Evolutionary conservation across 2,329 filamentous ascomycete species (phyloP), one percentile per base, ranked within the genome.

Genomic region (Claviceps sp.): DNA sequence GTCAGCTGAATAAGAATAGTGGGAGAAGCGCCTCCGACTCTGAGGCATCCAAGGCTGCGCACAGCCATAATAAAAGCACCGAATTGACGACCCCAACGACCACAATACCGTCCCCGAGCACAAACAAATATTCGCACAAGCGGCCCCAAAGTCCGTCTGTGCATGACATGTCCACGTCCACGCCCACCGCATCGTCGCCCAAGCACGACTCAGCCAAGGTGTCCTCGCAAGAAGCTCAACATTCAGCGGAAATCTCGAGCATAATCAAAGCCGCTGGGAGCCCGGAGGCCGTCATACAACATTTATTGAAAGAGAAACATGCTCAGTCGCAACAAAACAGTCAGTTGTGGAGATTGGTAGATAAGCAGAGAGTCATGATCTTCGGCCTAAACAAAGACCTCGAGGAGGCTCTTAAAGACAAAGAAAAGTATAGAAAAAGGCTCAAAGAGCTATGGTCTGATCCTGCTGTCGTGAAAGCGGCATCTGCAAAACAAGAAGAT

Each of bases 301-400:
- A 93, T 61, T 72, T 98, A 48, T 71, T 96, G 57, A 94, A 87
- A 64, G 93, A 98, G 64, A 97, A 96, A 67, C 82, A 91, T 56
- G 86, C 88, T 48, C 86, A 89, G 51, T 81, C 87, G 5, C 85
- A 88, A 59, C 93, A 97, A 63, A 97, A 97, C 64, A 76, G 84
- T 18, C 91, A 98, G 65, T 71, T 98, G 61, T 98, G 93, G 93
- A 84, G 89, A 49, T 72, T 98, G 47, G 89, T 98, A 48, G 91
- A 97, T 66, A 97, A 98, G 71, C 93, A 98, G 67, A 79, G 91
- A 56, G 82, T 89, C 16, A 90, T 98, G 82, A 89, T 98, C 51
- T 69, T 95, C 20, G 91, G 90, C 7, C 75, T 98, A 56, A 96
- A 97, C 63, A 95, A 93, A 66, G 93, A 98, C 64, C 73, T 98